These are phyloP conservation scores for Candida chauliodis DNA, from an alignment of 805 yeast species.

Conservation along the genomic window DNA sequence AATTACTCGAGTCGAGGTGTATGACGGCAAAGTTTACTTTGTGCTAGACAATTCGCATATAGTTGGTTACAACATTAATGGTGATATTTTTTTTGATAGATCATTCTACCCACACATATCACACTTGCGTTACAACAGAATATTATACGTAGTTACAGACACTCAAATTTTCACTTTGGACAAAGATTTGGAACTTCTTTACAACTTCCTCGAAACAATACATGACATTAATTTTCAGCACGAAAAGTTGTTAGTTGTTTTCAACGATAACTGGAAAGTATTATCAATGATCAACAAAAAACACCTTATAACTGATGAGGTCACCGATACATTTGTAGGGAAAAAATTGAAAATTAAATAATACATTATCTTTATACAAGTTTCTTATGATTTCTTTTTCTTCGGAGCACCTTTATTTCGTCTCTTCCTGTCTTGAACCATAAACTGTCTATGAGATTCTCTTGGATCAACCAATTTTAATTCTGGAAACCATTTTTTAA, in stretches of 20 bases:
- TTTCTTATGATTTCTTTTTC: conserved; percentile 43
- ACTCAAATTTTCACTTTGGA: conserved; percentile 1
- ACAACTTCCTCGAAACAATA: background rate
- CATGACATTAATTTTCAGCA: background rate
- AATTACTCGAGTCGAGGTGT: background rate
- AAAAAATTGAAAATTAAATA: conserved; percentile 9
- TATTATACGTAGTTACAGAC: conserved; percentile 1
- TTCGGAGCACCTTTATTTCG: conserved; percentile 89
- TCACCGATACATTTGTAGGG: conserved; percentile 26
- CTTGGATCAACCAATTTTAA: conserved; percentile 58
- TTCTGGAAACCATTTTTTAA: conserved; percentile 51
- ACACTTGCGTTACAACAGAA: background rate
- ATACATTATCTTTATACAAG: conserved; percentile 8
- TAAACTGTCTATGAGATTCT: conserved; percentile 64
- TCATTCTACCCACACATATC: background rate
- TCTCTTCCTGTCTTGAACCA: conserved; percentile 65
- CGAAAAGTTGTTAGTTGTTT: background rate
- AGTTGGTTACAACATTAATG: background rate
- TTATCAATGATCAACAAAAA: background rate
- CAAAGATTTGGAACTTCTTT: background rate
- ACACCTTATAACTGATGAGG: conserved; percentile 14
- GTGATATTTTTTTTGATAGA: background rate
- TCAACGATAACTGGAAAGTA: background rate
- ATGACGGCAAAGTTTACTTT: background rate
- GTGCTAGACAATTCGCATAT: background rate